These are phyloP conservation scores for Phytopythium delawarense DNA, from an alignment of 352 stramenopile species.

Conservation along the genomic window DNA sequence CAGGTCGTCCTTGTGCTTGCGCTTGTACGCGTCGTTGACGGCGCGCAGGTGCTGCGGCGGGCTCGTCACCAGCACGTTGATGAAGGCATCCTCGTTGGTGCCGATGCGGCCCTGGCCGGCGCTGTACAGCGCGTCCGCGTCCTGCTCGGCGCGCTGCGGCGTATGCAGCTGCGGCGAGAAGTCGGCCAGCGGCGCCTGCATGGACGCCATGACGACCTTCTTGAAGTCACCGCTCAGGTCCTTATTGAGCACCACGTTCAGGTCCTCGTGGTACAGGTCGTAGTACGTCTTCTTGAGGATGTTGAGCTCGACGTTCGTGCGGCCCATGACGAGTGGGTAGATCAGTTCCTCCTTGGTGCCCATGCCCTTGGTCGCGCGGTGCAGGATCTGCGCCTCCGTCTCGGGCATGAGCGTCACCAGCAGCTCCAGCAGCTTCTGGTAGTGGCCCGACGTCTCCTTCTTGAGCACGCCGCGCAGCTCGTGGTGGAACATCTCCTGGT, in stretches of 20 bases:
- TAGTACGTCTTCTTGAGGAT: constrained; percentile 84
- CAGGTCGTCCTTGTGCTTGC: constrained; percentile 66
- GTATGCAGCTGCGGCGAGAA: constrained; percentile 64
- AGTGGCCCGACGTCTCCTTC: constrained; percentile 59
- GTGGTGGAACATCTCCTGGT: constrained; percentile 57
- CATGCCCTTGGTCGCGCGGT: constrained; percentile 55
- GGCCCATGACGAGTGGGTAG: constrained; percentile 59
- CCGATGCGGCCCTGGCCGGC: constrained; percentile 63
- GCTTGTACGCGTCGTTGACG: constrained; percentile 47
- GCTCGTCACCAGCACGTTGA: constrained; percentile 44
- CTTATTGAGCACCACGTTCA: constrained; percentile 48
- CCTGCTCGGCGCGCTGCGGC: constrained; percentile 41
- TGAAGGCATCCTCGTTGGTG: constrained; percentile 65
- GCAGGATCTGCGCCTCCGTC: constrained; percentile 58
- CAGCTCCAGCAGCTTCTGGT: constrained; percentile 56
- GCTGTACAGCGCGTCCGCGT: constrained; percentile 65
- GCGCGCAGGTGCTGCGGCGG: constrained; percentile 54
- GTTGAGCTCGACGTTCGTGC: constrained; percentile 65
- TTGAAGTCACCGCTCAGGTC: constrained; percentile 71
- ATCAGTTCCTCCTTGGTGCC: constrained; percentile 74
- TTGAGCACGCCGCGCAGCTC: constrained; percentile 56
- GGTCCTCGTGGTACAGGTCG: constrained; percentile 51
- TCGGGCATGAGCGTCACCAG: constrained; percentile 54
- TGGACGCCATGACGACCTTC: constrained; percentile 64
- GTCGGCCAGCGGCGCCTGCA: constrained; percentile 48